A percentile compares a stretch with the other conserved stretches of the same genome.
phyloP scores from a whole-genome alignment of 345 rosid genomes.

The Sisymbrium altissimum region DNA sequence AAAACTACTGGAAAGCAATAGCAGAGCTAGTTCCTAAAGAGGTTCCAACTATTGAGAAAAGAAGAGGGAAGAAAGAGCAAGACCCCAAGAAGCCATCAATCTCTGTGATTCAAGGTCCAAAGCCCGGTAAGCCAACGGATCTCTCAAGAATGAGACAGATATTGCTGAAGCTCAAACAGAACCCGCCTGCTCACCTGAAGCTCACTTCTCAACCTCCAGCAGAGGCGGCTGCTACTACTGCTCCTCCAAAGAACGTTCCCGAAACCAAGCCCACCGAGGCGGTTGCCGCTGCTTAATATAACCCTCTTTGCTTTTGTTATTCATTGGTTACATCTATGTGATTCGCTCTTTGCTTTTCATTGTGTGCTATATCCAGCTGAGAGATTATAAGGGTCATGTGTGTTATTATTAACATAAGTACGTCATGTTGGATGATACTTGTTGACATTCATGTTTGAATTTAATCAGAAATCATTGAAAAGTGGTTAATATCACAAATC shows the following conservation, averaged over 20 bases:
- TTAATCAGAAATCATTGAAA: not conserved
- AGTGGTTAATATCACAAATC: not conserved
- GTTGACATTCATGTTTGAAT: not conserved
- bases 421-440: not conserved
- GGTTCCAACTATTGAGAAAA: constrained; percentile 61
- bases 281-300: constrained; percentile 44
- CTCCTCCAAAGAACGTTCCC: constrained; percentile 32
- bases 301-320: not conserved
- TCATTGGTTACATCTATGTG: constrained; percentile 8
- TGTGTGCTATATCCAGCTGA: constrained; percentile 15
- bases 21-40: constrained; percentile 79
- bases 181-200: constrained; percentile 63
- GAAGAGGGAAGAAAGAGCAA: constrained; percentile 65
- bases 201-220: constrained; percentile 45
- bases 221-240: not conserved
- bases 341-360: constrained; percentile 6
- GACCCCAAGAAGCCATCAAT: constrained; percentile 61
- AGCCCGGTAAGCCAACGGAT: constrained; percentile 77
- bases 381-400: not conserved
- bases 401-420: constrained; percentile 20
- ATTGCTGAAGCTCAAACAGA: constrained; percentile 61
- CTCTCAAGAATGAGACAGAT: constrained; percentile 77
- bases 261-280: constrained; percentile 39
- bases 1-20: constrained; percentile 78
- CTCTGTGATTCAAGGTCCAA: constrained; percentile 65